Base-by-base conservation (phyloP, 805 yeast genomes). In the Torulaspora indica region DNA sequence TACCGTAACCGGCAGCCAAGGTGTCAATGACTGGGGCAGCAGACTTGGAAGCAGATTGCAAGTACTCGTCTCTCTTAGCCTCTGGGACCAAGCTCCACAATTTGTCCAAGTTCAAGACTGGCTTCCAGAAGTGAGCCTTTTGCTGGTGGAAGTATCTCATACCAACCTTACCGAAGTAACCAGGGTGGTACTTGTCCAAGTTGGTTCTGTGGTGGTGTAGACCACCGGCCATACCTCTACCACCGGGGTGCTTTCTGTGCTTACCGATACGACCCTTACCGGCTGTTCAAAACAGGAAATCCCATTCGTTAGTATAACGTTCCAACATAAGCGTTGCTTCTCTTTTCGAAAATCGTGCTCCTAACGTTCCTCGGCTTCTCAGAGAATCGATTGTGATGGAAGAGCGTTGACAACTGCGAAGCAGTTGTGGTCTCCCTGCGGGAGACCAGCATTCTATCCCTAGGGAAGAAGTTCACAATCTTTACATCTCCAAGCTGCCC, bases 141-240 rank as follows among this genome's bases (percentile, higher is more conserved):
- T 87, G 95, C 75, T 85, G 82, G 88, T 88, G 96, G 96, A 83
- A 91, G 84, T 85, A 84, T 85, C 98, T 88, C 97, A 91, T 91
- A 90, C 99, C 99, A 73, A 93, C 98, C 81, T 93, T 95, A 86
- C 99, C 99, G 79, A 93, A 93, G 91, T 93, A 93, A 89, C 99
- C 99, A 70, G 98, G 98, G 77, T 93, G 99, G 96, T 86, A 93
- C 78, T 91, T 93, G 77, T 93, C 99, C 80, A 93, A 77, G 82
- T 93, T 93, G 75, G 93, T 90, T 83, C 99, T 88, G 96, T 93
- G 98, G 79, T 93, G 99, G 78, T 91, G 98, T 79, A 81, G 91
- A 88, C 99, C 99, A 91, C 99, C 99, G 74, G 99, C 99, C 90
- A 78, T 91, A 93, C 99, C 99, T 79, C 98, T 90, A 80, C 98